Conservation (phyloP, 352 stramenopile species). For the Blastocystis sp. region DNA sequence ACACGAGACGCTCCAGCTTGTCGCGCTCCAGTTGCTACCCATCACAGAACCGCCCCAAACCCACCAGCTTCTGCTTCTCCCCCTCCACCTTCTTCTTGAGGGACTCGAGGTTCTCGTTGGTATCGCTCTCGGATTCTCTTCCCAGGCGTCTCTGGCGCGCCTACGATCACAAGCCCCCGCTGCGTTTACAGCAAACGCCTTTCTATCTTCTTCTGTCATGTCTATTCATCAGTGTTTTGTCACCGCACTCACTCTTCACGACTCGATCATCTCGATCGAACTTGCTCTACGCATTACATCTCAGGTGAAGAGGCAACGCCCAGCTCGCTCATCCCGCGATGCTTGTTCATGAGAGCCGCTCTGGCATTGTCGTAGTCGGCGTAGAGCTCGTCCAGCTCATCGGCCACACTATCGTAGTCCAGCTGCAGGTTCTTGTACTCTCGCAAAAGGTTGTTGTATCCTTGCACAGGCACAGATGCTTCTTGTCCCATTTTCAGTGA, state of each 20-base stretch:
- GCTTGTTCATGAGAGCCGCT: conserved; percentile 28
- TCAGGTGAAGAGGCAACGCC: not conserved
- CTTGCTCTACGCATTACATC: conserved; percentile 33
- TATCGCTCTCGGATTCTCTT: conserved; percentile 1
- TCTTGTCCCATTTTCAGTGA: conserved; percentile 49
- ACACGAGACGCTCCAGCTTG: conserved; percentile 31
- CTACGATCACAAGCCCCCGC: not conserved
- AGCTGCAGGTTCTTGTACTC: conserved; percentile 56
- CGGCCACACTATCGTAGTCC: conserved; percentile 45
- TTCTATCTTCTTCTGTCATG: conserved; percentile 32
- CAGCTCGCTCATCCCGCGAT: not conserved
- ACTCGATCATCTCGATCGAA: conserved; percentile 1
- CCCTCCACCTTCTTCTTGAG: conserved; percentile 29
- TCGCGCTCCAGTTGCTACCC: conserved; percentile 2
- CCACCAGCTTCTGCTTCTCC: conserved; percentile 35
- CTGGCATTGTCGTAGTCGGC: conserved; percentile 4
- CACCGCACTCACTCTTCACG: not conserved
- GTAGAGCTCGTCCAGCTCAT: conserved; percentile 48
- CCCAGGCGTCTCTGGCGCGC: not conserved
- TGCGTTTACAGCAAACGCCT: not conserved
- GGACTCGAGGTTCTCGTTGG: not conserved
- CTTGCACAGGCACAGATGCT: conserved; percentile 24
- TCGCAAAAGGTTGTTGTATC: conserved; percentile 14
- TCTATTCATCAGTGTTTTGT: conserved; percentile 9
- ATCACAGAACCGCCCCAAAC: too few species aligned